Percentiles rank a stretch among this genome's conserved stretches.
Evolutionary conservation across 106 monocot genomes (phyloP).

Genomic region (Phalaenopsis equestris): DNA sequence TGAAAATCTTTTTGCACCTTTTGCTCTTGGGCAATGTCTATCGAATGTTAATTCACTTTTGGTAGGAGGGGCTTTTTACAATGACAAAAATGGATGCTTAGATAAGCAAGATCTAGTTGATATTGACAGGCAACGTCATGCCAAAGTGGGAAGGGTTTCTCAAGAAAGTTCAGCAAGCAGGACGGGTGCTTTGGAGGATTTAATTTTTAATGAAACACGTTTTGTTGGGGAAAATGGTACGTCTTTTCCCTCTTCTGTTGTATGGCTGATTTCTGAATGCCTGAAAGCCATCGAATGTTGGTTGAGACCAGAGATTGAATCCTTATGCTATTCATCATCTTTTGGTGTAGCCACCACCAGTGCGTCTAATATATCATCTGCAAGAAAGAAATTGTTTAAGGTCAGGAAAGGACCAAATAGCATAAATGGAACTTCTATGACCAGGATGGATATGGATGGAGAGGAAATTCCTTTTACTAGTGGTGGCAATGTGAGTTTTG

Average conservation of each 20-base stretch:
- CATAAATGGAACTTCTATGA: constrained; percentile 5
- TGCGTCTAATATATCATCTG: constrained; percentile 15
- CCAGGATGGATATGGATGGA: constrained; percentile 9
- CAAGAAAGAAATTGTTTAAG: constrained; percentile 36
- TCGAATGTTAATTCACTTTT: constrained; percentile 51
- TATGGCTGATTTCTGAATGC: constrained; percentile 50
- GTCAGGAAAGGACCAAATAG: constrained; percentile 11
- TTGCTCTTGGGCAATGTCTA: constrained; percentile 47
- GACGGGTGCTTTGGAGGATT: constrained; percentile 10
- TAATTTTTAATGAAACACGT: neutral
- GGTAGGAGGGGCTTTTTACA: constrained; percentile 48
- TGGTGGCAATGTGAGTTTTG: constrained; percentile 4
- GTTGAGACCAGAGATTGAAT: constrained; percentile 27
- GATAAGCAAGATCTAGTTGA: constrained; percentile 19
- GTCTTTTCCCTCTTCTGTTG: constrained; percentile 25
- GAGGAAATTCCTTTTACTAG: neutral
- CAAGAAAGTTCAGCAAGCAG: constrained; percentile 23
- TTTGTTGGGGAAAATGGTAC: constrained; percentile 4
- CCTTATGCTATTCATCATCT: constrained; percentile 4
- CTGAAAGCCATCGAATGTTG: constrained; percentile 65
- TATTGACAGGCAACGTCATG: constrained; percentile 22
- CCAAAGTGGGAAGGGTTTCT: constrained; percentile 55
- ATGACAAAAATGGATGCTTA: constrained; percentile 14
- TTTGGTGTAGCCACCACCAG: constrained; percentile 6
- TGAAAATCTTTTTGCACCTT: constrained; percentile 38